A percentile compares a stretch with the other conserved stretches of the same genome.
phyloP scores from a whole-genome alignment of 2,329 filamentous ascomycete species.

The Phaeosphaeriaceae sp. region DNA sequence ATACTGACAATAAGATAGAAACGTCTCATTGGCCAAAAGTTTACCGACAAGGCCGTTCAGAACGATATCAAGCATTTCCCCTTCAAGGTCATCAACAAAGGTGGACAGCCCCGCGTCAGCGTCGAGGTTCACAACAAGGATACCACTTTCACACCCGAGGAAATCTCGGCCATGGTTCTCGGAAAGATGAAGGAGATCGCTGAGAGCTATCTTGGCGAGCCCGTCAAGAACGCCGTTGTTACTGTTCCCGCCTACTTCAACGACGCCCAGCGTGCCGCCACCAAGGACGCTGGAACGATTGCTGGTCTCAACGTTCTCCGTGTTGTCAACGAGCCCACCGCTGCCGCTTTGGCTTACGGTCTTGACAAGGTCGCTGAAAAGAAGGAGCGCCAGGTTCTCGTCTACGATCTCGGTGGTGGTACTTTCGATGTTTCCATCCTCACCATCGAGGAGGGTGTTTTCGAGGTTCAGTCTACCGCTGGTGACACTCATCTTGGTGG shows the following conservation, averaged over 20 bases:
- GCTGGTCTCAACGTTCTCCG: constrained; percentile 94
- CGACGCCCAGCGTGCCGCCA: constrained; percentile 95
- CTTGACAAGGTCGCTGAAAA: constrained; percentile 57
- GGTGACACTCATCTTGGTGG: constrained; percentile 98
- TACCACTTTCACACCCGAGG: constrained; percentile 80
- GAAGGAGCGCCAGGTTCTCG: constrained; percentile 49
- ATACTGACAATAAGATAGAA: constrained; percentile 50
- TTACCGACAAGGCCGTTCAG: constrained; percentile 73
- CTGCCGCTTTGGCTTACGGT: constrained; percentile 93
- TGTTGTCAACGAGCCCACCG: constrained; percentile 96
- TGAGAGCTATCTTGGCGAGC: constrained; percentile 79
- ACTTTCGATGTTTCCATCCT: constrained; percentile 68
- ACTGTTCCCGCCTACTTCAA: constrained; percentile 98
- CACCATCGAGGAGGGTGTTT: constrained; percentile 86
- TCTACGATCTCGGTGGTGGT: constrained; percentile 53
- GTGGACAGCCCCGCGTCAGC: constrained; percentile 85
- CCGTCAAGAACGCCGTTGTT: constrained; percentile 86
- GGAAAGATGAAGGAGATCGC: constrained; percentile 78
- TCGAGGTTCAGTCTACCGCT: constrained; percentile 91
- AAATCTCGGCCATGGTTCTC: constrained; percentile 77
- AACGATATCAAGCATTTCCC: constrained; percentile 97
- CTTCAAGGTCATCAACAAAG: constrained; percentile 89
- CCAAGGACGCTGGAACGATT: constrained; percentile 92
- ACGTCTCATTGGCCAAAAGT: constrained; percentile 61
- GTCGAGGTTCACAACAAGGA: constrained; percentile 70